Conservation (phyloP, 176 grass and related monocot species). For the Zea luxurians region DNA sequence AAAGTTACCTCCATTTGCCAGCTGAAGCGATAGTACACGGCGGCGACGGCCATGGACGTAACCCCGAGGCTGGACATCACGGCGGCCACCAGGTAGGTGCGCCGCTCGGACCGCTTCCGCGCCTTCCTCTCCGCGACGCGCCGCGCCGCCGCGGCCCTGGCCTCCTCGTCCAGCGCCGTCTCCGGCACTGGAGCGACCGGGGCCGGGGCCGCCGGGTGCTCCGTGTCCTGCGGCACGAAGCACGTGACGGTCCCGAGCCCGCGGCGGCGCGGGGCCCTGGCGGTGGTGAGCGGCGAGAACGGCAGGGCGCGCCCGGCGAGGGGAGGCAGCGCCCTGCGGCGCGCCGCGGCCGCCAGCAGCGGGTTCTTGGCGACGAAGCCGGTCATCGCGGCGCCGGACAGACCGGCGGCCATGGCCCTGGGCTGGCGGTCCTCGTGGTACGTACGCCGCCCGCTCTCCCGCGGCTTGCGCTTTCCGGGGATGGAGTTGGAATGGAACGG, state of each 20-base stretch:
- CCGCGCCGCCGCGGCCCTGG: constrained; percentile 29
- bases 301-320: constrained; percentile 16
- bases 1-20: constrained; percentile 72
- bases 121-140: constrained; percentile 49
- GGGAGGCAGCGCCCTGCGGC: constrained; percentile 27
- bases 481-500: background rate
- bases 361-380: constrained; percentile 47
- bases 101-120: constrained; percentile 63
- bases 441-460: background rate
- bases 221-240: constrained; percentile 49
- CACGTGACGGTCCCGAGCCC: constrained; percentile 47
- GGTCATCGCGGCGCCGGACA: constrained; percentile 38
- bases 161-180: constrained; percentile 44
- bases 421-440: background rate
- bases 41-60: constrained; percentile 65
- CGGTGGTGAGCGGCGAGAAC: constrained; percentile 47
- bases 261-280: constrained; percentile 25
- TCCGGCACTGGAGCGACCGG: background rate
- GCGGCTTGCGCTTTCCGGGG: background rate
- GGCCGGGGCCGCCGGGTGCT: background rate
- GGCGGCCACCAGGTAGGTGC: constrained; percentile 73
- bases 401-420: constrained; percentile 34
- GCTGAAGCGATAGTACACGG: constrained; percentile 80
- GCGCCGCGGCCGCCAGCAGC: constrained; percentile 38
- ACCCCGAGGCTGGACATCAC: constrained; percentile 80